Base-by-base conservation (phyloP, 75 land plant genomes). In the Pinus taeda region DNA sequence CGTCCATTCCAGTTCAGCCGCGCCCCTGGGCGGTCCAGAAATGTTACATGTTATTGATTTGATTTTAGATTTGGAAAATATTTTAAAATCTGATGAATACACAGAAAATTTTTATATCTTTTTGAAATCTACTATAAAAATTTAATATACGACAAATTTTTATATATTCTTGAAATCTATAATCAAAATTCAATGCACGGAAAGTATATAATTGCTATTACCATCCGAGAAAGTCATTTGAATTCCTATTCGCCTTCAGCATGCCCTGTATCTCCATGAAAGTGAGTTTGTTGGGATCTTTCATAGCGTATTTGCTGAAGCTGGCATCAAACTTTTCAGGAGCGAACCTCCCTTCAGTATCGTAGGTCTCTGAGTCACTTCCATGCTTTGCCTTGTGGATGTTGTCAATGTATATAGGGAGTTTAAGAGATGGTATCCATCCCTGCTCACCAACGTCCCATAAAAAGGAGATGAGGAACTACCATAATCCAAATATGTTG, bases 351-450 rank as follows among this genome's bases (percentile, higher is more conserved):
- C 91, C 95, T 73, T 93, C 86, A 6, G 71, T 42, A 75, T 93
- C 95, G 70, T 88, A 93, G 0, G 66, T 78, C 17, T 85, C 93
- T 22, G 91, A 45, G 76, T 90, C 90, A 36, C 93, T 93, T 2
- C 85, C 85, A 78, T 93, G 95, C 74, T 82, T 90, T 56, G 60
- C 85, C 12, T 13, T 75, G 42, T 86, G 81, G 7, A 93, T 93
- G 76, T 93, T 90, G 22, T 80, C 75, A 6, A 93, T 24, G 75
- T 86, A 86, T 6, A 93, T 88, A 1, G 95, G 95, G 20, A 92
- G 80, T 0, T 76, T 58, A 0, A 59, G 71, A 17, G 71, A 73
- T 15, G 83, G 81, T 18, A 80, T 24, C 78, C 83, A 80, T 3
- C 93, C 85, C 95, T 69, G 22, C 42, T 8, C 45, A 20, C 20